A percentile compares a stretch with the other conserved stretches of the same genome.
Conservation (phyloP, 1,139 yeast species). For the Blastobotrys serpentis region DNA sequence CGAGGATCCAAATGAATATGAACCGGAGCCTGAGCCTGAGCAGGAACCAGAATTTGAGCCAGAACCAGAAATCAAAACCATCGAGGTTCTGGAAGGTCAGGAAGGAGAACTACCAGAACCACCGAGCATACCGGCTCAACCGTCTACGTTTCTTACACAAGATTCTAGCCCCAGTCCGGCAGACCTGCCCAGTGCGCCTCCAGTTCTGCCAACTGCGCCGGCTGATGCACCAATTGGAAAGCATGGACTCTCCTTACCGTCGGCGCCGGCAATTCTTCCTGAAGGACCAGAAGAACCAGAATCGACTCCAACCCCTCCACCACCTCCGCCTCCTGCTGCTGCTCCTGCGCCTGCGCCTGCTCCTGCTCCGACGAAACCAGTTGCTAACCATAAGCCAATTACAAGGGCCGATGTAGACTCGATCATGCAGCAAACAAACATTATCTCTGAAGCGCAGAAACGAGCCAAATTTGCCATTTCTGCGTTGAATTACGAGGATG, state of each 20-base stretch:
- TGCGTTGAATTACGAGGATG: conserved; percentile 90
- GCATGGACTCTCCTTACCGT: conserved; percentile 16
- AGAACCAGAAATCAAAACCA: conserved; percentile 31
- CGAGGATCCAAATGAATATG: conserved; percentile 53
- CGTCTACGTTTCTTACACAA: background rate
- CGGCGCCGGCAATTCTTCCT: conserved; percentile 22
- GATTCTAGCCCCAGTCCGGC: conserved; percentile 12
- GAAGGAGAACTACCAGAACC: background rate
- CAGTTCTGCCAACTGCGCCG: conserved; percentile 24
- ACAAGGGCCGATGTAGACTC: conserved; percentile 49
- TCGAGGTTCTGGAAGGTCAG: conserved; percentile 3
- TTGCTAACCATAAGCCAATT: conserved; percentile 29
- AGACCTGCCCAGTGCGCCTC: conserved; percentile 20
- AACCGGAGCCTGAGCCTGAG: conserved; percentile 32
- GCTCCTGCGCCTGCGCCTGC: too few species aligned
- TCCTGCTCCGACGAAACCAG: too few species aligned
- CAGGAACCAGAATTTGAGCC: conserved; percentile 32
- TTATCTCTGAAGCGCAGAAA: conserved; percentile 70
- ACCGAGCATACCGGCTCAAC: conserved; percentile 3
- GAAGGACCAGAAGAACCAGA: background rate
- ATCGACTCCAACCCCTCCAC: conserved; percentile 21
- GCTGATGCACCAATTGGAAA: conserved; percentile 16
- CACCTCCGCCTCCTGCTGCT: conserved; percentile 20
- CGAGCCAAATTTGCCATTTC: conserved; percentile 90
- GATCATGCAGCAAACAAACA: conserved; percentile 59